These are phyloP conservation scores for Phaeotremella skinneri DNA, from an alignment of 768 basidiomycete genomes.

Conservation along the genomic window DNA sequence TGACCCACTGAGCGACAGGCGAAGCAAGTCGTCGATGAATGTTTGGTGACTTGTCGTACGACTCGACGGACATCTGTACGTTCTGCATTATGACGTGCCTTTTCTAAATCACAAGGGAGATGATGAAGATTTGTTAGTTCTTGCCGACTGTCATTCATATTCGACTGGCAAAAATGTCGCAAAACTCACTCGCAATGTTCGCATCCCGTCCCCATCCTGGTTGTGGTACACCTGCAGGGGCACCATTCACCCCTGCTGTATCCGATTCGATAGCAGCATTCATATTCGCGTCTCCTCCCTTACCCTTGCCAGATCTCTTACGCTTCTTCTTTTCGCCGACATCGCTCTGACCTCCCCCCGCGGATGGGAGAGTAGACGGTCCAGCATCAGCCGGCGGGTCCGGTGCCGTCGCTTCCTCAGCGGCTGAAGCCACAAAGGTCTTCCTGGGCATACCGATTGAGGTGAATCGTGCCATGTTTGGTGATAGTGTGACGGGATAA, in stretches of 20 bases:
- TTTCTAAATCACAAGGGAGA: conserved; percentile 11
- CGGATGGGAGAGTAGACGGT: conserved; percentile 16
- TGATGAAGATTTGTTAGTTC: conserved; percentile 22
- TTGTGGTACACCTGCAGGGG: conserved; percentile 5
- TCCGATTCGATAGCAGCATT: conserved; percentile 53
- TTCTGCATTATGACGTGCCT: conserved; percentile 28
- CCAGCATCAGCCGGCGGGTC: conserved; percentile 21
- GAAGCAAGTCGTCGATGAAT: conserved; percentile 70
- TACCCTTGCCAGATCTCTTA: conserved; percentile 1
- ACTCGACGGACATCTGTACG: conserved; percentile 64
- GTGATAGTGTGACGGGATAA: not conserved
- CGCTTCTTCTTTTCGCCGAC: conserved; percentile 61
- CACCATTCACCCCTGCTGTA: conserved; percentile 9
- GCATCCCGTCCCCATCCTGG: conserved; percentile 39
- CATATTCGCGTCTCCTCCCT: conserved; percentile 36
- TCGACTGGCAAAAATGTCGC: not conserved
- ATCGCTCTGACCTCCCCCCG: conserved; percentile 18
- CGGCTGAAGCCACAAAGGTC: conserved; percentile 41
- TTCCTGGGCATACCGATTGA: conserved; percentile 47
- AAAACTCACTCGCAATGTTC: conserved; percentile 36
- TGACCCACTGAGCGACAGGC: conserved; percentile 83
- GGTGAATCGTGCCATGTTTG: conserved; percentile 47
- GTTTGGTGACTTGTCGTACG: conserved; percentile 62
- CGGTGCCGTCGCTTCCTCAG: conserved; percentile 36
- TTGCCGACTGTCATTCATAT: conserved; percentile 31